Evolutionary conservation across 192 early-diverging fungal species (phyloP).

Genomic region (Irineochytrium annulatum): DNA sequence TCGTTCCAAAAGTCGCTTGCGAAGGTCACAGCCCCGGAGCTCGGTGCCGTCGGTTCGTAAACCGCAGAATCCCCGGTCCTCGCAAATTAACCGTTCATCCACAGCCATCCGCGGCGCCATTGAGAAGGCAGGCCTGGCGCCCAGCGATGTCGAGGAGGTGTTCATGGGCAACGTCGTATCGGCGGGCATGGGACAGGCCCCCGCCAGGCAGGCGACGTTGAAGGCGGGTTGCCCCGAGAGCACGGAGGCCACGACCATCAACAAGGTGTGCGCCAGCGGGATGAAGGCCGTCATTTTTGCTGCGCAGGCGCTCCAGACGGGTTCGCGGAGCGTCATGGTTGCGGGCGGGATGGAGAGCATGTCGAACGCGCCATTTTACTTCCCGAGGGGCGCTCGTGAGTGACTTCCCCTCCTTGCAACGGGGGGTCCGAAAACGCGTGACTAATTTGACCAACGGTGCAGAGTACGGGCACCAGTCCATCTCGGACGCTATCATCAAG

Average conservation of each 20-base stretch:
- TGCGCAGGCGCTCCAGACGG: conserved; percentile 75
- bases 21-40: conserved; percentile 74
- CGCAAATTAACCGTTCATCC: too few species aligned
- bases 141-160: conserved; percentile 64
- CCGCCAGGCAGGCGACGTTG: conserved; percentile 87
- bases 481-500: conserved; percentile 84
- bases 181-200: conserved; percentile 84
- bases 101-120: conserved; percentile 81
- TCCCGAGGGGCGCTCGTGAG: conserved; percentile 46
- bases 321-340: conserved; percentile 75
- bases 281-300: conserved; percentile 95
- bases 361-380: conserved; percentile 84
- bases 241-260: conserved; percentile 94
- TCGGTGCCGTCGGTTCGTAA: conserved; percentile 58
- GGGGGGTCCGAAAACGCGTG: background rate
- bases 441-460: conserved; percentile 1
- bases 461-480: conserved; percentile 76
- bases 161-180: conserved; percentile 96
- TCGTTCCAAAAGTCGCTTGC: conserved; percentile 85
- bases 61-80: too few species aligned
- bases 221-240: conserved; percentile 73
- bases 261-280: conserved; percentile 98
- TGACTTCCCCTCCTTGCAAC: conserved; percentile 1
- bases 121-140: conserved; percentile 62
- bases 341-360: conserved; percentile 97